Base-by-base conservation (phyloP, 352 stramenopile species). In the Nothophytophthora sp. region DNA sequence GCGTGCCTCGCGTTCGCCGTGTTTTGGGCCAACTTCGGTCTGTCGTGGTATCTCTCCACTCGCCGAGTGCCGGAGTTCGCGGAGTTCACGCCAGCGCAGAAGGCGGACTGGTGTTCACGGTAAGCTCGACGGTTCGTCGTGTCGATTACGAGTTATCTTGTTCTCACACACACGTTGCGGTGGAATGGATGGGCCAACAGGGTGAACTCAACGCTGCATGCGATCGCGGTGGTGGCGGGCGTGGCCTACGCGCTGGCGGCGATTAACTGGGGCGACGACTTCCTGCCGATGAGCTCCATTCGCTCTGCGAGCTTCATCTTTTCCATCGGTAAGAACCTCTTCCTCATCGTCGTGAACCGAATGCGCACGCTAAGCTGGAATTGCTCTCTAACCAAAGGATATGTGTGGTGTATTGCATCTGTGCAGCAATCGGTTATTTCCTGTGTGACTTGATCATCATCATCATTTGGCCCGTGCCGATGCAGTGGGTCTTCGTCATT, bases 71-170 rank as follows among this genome's bases (percentile, higher is more conserved):
- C 75, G 3, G 80, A 88, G 52, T 92, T 92, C 37, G 44, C 63
- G 4, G 45, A 22, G 37, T 92, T 92, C 52, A 78, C 76, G 4
- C 39, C 73, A 10, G 75, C 60, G n/a, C 64, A 88, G 33, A 92
- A 90, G 45, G 81, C 81, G 2, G 81, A 92, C 57, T 92, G 81
- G 81, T 92, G 81, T 51, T 92, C 81, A 5, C 65, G 79, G 81
- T 91, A 51, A 29, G 77, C 70, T 22, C 28, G 27, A 24, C 12
- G 18, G 34, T 18, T 11, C n/a, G n/a, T n/a, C n/a, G n/a, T n/a
- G n/a, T n/a, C n/a, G n/a, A n/a, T n/a, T 29, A 44, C 42, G n/a
- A n/a, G n/a, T n/a, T n/a, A n/a, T n/a, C n/a, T n/a, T n/a, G n/a
- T n/a, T n/a, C n/a, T n/a, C n/a, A n/a, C n/a, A n/a, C n/a, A n/a